phyloP scores from a whole-genome alignment of 441 rosid genomes.

The Omphalea diandra region DNA sequence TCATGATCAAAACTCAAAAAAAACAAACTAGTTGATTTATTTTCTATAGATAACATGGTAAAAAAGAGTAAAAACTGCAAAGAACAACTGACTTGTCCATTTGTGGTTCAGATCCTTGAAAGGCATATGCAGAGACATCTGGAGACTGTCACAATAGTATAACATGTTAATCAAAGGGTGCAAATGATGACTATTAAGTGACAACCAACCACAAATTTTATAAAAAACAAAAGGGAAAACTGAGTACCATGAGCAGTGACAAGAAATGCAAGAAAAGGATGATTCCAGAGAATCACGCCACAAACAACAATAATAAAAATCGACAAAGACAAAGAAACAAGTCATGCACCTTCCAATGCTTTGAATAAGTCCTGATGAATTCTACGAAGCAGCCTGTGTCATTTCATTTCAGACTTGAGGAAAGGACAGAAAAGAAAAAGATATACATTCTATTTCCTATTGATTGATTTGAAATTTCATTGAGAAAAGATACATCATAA shows the following conservation, averaged over 20 bases:
- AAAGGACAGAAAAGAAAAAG: neutral
- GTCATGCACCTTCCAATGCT: neutral
- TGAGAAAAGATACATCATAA: neutral
- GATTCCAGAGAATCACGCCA: neutral
- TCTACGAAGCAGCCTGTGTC: neutral
- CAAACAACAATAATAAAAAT: neutral
- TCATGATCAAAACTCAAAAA: constrained; percentile 15
- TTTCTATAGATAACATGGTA: neutral
- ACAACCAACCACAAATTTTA: constrained; percentile 15
- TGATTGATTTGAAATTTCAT: neutral
- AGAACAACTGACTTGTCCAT: constrained; percentile 70
- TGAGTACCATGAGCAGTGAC: constrained; percentile 9
- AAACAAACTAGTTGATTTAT: neutral
- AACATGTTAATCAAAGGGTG: constrained; percentile 9
- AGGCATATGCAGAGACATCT: constrained; percentile 48
- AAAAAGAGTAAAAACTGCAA: constrained; percentile 12
- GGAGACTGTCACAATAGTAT: constrained; percentile 49
- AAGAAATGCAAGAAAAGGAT: neutral
- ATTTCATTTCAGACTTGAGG: neutral
- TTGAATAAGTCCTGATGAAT: neutral
- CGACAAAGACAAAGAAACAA: neutral
- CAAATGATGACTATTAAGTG: constrained; percentile 6
- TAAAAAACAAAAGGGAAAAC: constrained; percentile 15
- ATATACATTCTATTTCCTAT: too few species aligned
- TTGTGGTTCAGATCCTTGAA: constrained; percentile 64